Conservation (phyloP, 2,329 filamentous ascomycete genomes). For the Beauveria varroae region DNA sequence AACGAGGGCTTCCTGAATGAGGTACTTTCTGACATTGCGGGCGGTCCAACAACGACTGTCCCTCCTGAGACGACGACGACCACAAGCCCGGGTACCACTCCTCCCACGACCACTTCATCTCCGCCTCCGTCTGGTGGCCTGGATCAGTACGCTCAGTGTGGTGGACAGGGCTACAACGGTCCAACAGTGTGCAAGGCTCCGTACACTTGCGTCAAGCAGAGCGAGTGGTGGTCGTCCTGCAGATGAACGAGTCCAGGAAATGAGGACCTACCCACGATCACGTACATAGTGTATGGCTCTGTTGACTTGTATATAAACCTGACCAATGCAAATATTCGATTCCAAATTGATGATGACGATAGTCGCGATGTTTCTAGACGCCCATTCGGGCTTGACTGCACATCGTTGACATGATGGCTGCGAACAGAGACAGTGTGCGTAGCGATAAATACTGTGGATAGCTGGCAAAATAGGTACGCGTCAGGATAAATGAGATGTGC, state of each 20-base stretch:
- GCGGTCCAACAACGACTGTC: background rate
- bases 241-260: conserved; percentile 1
- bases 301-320: background rate
- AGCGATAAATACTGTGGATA: too few species aligned
- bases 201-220: conserved; percentile 15
- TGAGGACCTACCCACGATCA: background rate
- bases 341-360: background rate
- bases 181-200: conserved; percentile 17
- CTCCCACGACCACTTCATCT: background rate
- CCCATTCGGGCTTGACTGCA: background rate
- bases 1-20: conserved; percentile 48
- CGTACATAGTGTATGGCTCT: background rate
- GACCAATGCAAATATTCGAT: background rate
- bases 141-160: conserved; percentile 20
- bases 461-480: too few species aligned
- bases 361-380: background rate
- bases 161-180: conserved; percentile 17
- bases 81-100: background rate
- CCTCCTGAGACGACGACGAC: background rate
- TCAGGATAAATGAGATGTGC: too few species aligned
- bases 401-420: background rate
- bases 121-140: conserved; percentile 13
- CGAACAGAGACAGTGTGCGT: background rate
- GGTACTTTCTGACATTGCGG: conserved; percentile 30
- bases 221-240: conserved; percentile 19